phyloP scores from a whole-genome alignment of 495 filamentous ascomycete genomes.

The Talaromyces stipitatus region DNA sequence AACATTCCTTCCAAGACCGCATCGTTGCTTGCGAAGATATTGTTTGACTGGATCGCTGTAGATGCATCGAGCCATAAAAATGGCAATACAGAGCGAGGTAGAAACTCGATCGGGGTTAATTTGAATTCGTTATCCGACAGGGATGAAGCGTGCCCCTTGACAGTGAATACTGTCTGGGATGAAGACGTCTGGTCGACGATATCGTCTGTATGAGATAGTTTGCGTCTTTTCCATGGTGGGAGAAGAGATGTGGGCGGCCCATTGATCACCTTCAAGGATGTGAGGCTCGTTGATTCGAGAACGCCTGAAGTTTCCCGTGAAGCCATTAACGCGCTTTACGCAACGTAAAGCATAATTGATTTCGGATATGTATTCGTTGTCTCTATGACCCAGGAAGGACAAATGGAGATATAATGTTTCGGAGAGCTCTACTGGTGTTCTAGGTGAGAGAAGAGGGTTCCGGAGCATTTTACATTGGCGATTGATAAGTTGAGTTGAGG shows the following conservation, averaged over 20 bases:
- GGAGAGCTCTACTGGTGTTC: neutral
- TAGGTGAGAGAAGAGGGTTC: neutral
- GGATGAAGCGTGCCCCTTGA: slow-evolving; percentile 47
- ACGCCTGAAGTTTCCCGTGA: slow-evolving; percentile 22
- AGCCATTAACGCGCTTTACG: slow-evolving; percentile 15
- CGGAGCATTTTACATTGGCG: neutral
- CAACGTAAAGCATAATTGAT: neutral
- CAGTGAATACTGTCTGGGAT: neutral
- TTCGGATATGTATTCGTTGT: neutral
- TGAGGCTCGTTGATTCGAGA: slow-evolving; percentile 27
- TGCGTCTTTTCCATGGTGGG: slow-evolving; percentile 29
- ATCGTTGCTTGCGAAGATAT: slow-evolving; percentile 52
- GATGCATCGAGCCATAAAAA: slow-evolving; percentile 52
- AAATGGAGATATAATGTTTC: neutral
- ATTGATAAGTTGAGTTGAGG: neutral
- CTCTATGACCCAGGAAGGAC: neutral
- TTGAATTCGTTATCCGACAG: slow-evolving; percentile 50
- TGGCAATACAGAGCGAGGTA: slow-evolving; percentile 53
- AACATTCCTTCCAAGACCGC: slow-evolving; percentile 47
- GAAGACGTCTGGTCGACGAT: slow-evolving; percentile 5
- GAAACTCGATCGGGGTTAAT: slow-evolving; percentile 50
- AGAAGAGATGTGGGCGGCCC: slow-evolving; percentile 10
- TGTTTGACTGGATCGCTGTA: slow-evolving; percentile 42
- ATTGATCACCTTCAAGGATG: slow-evolving; percentile 24
- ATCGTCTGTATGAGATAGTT: slow-evolving; percentile 15